Evolutionary conservation across 1,139 yeast genomes (phyloP).

Genomic region (Ogataea hybrid): DNA sequence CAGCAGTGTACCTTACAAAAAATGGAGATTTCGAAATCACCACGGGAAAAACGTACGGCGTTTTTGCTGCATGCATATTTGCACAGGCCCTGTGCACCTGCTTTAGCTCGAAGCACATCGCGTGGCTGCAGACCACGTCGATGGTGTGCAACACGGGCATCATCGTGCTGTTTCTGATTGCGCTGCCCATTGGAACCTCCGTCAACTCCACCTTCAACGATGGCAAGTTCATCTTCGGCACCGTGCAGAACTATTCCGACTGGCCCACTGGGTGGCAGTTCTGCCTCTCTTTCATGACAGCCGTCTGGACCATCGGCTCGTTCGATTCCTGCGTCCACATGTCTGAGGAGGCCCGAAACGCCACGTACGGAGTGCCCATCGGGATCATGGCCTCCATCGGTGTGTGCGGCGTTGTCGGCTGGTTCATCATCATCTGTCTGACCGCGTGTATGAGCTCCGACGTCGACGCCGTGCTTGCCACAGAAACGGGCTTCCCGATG

Average conservation of each 20-base stretch:
- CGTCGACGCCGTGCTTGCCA: constrained; percentile 40
- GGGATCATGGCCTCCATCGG: constrained; percentile 58
- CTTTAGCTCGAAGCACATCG: constrained; percentile 49
- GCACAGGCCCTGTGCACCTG: constrained; percentile 47
- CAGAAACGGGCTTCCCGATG: constrained; percentile 52
- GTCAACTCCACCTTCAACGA: constrained; percentile 36
- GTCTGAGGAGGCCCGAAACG: constrained; percentile 69
- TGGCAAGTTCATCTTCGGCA: constrained; percentile 53
- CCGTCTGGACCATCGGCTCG: constrained; percentile 66
- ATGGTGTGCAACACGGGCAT: constrained; percentile 54
- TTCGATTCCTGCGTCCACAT: constrained; percentile 73
- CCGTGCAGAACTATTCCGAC: constrained; percentile 49
- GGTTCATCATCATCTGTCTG: constrained; percentile 51
- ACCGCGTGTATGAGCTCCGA: constrained; percentile 57
- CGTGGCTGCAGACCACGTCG: constrained; percentile 59
- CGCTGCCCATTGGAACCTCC: constrained; percentile 56
- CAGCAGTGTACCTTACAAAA: constrained; percentile 47
- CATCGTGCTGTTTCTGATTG: constrained; percentile 59
- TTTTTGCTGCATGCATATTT: constrained; percentile 51
- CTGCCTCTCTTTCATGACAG: constrained; percentile 59
- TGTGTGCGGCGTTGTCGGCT: constrained; percentile 62
- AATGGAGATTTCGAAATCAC: constrained; percentile 49
- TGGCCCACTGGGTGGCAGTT: constrained; percentile 74
- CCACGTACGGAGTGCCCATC: constrained; percentile 63
- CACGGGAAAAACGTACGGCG: constrained; percentile 49